phyloP scores from a whole-genome alignment of 305 asterid genomes.

The Fraxinus xanthoxyloides region DNA sequence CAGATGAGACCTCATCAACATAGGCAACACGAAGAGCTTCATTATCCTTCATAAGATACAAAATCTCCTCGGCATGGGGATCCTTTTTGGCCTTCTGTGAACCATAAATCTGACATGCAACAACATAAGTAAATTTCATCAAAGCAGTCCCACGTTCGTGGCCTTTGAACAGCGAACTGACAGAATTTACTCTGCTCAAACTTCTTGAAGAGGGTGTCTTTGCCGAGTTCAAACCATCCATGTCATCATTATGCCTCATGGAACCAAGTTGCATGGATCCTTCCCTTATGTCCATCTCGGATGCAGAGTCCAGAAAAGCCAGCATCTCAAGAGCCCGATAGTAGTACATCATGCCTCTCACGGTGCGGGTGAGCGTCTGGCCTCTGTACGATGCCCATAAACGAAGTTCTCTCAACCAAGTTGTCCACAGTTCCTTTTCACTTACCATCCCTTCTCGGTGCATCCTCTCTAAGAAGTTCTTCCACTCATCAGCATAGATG shows the following conservation, averaged over 20 bases:
- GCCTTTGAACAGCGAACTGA: slow-evolving; percentile 48
- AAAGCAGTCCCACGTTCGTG: slow-evolving; percentile 65
- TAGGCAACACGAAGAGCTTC: slow-evolving; percentile 71
- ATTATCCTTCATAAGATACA: slow-evolving; percentile 51
- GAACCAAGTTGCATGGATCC: slow-evolving; percentile 67
- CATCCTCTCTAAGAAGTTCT: slow-evolving; percentile 48
- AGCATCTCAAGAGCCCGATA: slow-evolving; percentile 90
- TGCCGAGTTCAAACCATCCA: slow-evolving; percentile 31
- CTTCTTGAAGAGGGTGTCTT: slow-evolving; percentile 37
- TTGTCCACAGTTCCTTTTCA: slow-evolving; percentile 46
- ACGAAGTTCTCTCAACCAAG: slow-evolving; percentile 40
- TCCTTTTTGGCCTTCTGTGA: slow-evolving; percentile 60
- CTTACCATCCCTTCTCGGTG: slow-evolving; percentile 40
- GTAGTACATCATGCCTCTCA: slow-evolving; percentile 95
- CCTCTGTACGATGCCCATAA: slow-evolving; percentile 97
- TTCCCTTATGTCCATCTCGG: slow-evolving; percentile 86
- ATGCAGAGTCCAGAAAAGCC: slow-evolving; percentile 85
- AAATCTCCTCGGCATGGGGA: slow-evolving; percentile 59
- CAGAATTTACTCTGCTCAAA: slow-evolving; percentile 50
- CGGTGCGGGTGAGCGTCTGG: slow-evolving; percentile 93
- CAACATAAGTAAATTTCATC: slow-evolving; percentile 65
- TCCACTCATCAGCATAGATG: slow-evolving; percentile 53
- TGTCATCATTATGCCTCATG: slow-evolving; percentile 33
- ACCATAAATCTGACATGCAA: slow-evolving; percentile 67
- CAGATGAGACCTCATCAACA: slow-evolving; percentile 61